phyloP scores from a whole-genome alignment of 371 early-diverging fungal genomes.

The Dinochytrium kinnereticum region DNA sequence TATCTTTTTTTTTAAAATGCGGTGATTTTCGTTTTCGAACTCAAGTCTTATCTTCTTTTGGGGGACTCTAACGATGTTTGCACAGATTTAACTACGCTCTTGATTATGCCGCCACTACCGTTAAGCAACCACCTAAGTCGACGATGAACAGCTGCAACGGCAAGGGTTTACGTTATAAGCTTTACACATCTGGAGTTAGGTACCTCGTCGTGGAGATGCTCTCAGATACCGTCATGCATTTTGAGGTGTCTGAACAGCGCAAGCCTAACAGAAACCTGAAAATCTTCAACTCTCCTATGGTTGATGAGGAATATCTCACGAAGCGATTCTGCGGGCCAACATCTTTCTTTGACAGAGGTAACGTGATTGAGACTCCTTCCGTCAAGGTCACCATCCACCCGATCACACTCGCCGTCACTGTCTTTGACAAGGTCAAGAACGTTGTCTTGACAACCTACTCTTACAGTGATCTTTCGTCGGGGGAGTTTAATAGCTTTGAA shows the following conservation, averaged over 20 bases:
- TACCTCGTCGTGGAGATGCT: conserved; percentile 30
- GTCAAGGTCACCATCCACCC: conserved; percentile 23
- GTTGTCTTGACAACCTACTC: conserved; percentile 29
- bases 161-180: neutral
- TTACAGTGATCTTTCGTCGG: neutral
- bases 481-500: neutral
- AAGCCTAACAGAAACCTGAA: neutral
- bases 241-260: conserved; percentile 20
- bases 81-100: too few relatives aligned
- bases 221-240: conserved; percentile 29
- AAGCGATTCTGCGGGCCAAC: conserved; percentile 28
- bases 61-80: too few relatives aligned
- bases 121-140: neutral
- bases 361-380: conserved; percentile 11
- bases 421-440: conserved; percentile 24
- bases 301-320: conserved; percentile 24
- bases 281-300: conserved; percentile 27
- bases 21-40: conserved; percentile 15
- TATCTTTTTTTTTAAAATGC: neutral
- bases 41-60: too few relatives aligned
- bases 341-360: neutral
- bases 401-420: conserved; percentile 20
- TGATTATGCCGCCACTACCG: neutral
- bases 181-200: neutral
- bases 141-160: neutral